These are phyloP conservation scores for Theobroma cacao DNA, from an alignment of 345 rosid species.

Conservation along the genomic window DNA sequence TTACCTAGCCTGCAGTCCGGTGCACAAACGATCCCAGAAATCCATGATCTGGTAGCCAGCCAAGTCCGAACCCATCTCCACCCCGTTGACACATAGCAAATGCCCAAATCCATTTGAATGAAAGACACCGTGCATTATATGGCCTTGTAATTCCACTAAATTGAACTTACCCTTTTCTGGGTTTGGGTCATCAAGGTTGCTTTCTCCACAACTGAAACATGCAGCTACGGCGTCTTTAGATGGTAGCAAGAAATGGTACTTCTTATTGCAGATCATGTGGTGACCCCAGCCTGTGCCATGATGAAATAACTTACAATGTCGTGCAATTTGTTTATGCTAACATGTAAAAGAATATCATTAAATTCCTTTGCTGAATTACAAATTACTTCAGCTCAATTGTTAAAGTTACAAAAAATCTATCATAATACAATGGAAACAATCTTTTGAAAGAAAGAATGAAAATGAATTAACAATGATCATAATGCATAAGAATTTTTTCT, in stretches of 20 bases:
- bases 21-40: constrained; percentile 88
- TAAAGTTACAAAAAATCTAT: too few relatives aligned
- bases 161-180: constrained; percentile 39
- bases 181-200: constrained; percentile 14
- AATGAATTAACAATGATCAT: too few relatives aligned
- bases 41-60: constrained; percentile 77
- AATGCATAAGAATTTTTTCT: too few relatives aligned
- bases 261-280: constrained; percentile 79
- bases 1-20: constrained; percentile 69
- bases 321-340: too few relatives aligned
- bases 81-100: constrained; percentile 70
- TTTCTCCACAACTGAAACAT: constrained; percentile 34
- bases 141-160: constrained; percentile 51
- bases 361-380: too few relatives aligned
- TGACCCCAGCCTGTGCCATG: constrained; percentile 77
- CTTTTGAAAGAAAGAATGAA: too few relatives aligned
- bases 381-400: too few relatives aligned
- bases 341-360: too few relatives aligned
- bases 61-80: constrained; percentile 64
- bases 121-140: constrained; percentile 75
- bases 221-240: constrained; percentile 55
- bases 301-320: not conserved
- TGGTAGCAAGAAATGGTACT: constrained; percentile 84
- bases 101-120: constrained; percentile 93
- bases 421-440: too few relatives aligned